Evolutionary conservation across 108 stramenopile genomes (phyloP), one percentile per base, ranked within the genome.

Genomic region (Cyclotella atomus): DNA sequence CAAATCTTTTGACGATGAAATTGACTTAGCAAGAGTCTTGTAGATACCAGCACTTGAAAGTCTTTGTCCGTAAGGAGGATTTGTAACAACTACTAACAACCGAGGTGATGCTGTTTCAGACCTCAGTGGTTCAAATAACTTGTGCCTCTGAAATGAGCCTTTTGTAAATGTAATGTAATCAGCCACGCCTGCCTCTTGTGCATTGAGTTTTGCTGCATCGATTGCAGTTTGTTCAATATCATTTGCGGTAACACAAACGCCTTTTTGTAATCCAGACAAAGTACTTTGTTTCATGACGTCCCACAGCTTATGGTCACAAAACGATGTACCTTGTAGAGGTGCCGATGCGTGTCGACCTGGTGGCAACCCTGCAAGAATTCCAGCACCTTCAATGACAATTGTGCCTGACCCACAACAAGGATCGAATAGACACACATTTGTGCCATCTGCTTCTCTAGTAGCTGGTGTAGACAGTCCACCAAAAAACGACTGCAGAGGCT

Each of bases 401-500:
- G 92, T 94, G 0, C 92, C 92, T 0, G 89, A 90, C 47, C 92
- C 92, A 86, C 92, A 94, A 62, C 87, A 80, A 0, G 92, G 90
- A 80, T 94, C 92, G 44, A 94, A 65, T 8, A 90, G 60, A 47
- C 36, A 7, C 30, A 17, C 36, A 3, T 47, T 27, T 21, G 47
- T 6, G 24, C 14, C n/a, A 27, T 2, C 32, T 67, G 29, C 36
- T 17, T 35, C 12, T 57, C 16, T 52, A 49, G 35, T 24, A 23
- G 52, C 12, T 53, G 21, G 10, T 23, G 19, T 12, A 12, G 20
- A 23, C 23, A 23, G 24, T 53, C 23, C 23, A 2, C 52, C 52
- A 53, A 71, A 41, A 15, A 55, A 61, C 21, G 76, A 19, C 60
- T 19, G 17, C 23, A 70, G 50, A 19, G 62, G 62, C 17, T 23